phyloP scores from a whole-genome alignment of 176 grass and related monocot genomes.

The maize (Zea mays) region Zm-B73-REFERENCE-NAM-5.0 NC_050104.1:5406501-5407000 shows the following conservation, averaged over 20 bases:
- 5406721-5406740: not conserved
- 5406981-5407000: not conserved
- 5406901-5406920: not conserved
- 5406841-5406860: not conserved
- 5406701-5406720: not conserved
- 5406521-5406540: not conserved
- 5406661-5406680: slow-evolving; percentile 4
- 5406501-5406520: not conserved
- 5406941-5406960: not conserved
- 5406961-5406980: not conserved
- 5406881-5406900: slow-evolving; percentile 13
- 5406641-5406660: slow-evolving; percentile 26
- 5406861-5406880: slow-evolving; percentile 40
- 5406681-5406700: not conserved
- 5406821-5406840: too few species aligned
- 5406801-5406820: too few species aligned
- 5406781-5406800: too few species aligned
- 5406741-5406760: too few species aligned
- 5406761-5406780: too few species aligned
- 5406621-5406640: slow-evolving; percentile 38
- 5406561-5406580: not conserved
- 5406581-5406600: not conserved
- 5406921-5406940: slow-evolving; percentile 35
- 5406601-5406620: not conserved
- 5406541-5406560: not conserved